Evolutionary conservation across 345 rosid species (phyloP), one percentile per base, ranked within the genome.

Genomic region (Mallotus nudiflorus): DNA sequence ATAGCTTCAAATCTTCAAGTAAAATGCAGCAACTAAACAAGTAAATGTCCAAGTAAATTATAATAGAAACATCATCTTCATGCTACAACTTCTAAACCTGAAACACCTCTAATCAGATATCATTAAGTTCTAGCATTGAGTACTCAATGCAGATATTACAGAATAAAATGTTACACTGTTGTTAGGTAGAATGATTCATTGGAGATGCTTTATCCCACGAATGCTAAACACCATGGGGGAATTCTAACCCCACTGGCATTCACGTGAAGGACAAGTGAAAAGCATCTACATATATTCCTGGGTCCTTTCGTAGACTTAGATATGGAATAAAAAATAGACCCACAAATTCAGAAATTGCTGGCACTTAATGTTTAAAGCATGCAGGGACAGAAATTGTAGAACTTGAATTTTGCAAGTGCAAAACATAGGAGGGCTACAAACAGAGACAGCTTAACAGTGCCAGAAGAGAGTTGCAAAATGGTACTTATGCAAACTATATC

Each of bases 401-500:
- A 62, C 35, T 49, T 39, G 53, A 27, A 42, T 33, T 70, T 19
- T 25, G 35, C 12, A 9, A 49, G 60, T 62, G 58, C 52, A 22
- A 52, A 25, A 49, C 42, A 14, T 33, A 58, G 33, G 11, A 13
- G 53, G 62, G n/a, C 39, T 16, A 42, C 40, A 31, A 24, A 27
- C 55, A 63, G 67, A 64, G 62, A 33, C 61, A 42, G 45, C 14
- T 9, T 40, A 71, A 3, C 2, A 45, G n/a, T 71, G 35, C 37
- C 14, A 56, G 33, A 54, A 71, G 22, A 53, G 22, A 54, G 64
- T 5, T 46, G 48, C 67, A 51, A 51, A 70, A 39, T 40, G 67
- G 68, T 51, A 20, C 44, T 66, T 37, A 25, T 31, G 67, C 68
- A 22, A 20, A 16, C 11, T 28, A 25, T 42, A 39, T 62, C 49